Base-by-base conservation (phyloP, 495 filamentous ascomycete species). In the Venustampulla echinocandica region DNA sequence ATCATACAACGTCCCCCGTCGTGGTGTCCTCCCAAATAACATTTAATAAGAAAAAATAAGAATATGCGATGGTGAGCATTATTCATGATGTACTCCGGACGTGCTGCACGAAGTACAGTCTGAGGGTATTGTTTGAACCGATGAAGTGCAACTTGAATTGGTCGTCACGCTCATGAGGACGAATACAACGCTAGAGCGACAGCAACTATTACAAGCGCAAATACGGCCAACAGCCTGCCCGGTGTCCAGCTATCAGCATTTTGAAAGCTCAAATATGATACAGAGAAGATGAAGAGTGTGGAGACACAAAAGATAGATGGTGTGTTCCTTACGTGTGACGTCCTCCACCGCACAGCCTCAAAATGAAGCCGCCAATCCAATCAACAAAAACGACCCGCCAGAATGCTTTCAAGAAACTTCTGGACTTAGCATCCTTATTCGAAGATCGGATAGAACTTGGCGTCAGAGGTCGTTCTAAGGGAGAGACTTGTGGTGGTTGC, bases 351-450 rank as follows among this genome's bases (percentile, higher is more conserved):
- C 51, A 55, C 22, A 59, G 39, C 32, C 35, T 42, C 36, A 20
- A 23, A 27, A 59, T 44, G 10, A 59, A 22, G 40, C 53, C 53
- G 28, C 57, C 57, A 28, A 59, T 54, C 57, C 57, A 59, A n/a
- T 56, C 53, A 19, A 59, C 46, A 28, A 59, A 59, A 10, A 59
- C 44, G 14, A 50, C 17, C 22, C 43, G 53, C 39, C 42, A 53
- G 37, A 59, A 54, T n/a, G 50, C 50, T 32, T 54, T 54, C 18
- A 59, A 42, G 24, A 59, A 44, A 40, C 49, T 56, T 22, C 43
- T 47, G 1, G 44, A 15, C 35, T 50, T 55, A 11, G 24, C 28
- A 33, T 56, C 46, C 24, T 48, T 46, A n/a, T 34, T 32, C 15
- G 49, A 18, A 14, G 56, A 48, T 25, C 44, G 48, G 10, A 59